phyloP scores from a whole-genome alignment of 768 basidiomycete genomes.

The Coprinopsis strossmayeri region DNA sequence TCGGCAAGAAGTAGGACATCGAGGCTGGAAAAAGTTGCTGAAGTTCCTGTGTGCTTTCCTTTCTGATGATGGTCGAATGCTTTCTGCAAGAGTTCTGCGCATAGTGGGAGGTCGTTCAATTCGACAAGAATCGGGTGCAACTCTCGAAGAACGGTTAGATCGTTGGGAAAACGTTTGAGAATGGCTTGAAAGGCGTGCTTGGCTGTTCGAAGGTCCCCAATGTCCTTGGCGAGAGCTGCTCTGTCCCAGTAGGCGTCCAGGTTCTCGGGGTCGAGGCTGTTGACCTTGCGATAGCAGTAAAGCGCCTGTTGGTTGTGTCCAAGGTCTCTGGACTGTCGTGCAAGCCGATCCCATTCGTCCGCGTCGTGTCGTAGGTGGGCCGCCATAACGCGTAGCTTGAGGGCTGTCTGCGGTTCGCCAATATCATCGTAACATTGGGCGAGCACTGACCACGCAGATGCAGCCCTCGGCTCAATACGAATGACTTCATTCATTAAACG shows the following conservation, averaged over 20 bases:
- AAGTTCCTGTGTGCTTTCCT: slow-evolving; percentile 24
- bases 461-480: slow-evolving; percentile 83
- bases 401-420: slow-evolving; percentile 58
- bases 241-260: slow-evolving; percentile 88
- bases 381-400: slow-evolving; percentile 84
- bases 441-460: slow-evolving; percentile 81
- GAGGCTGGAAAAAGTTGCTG: slow-evolving; percentile 49
- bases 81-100: slow-evolving; percentile 59
- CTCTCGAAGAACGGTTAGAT: slow-evolving; percentile 73
- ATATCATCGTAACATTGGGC: slow-evolving; percentile 78
- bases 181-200: slow-evolving; percentile 62
- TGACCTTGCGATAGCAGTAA: slow-evolving; percentile 86
- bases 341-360: slow-evolving; percentile 85
- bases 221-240: slow-evolving; percentile 71
- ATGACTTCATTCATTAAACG: slow-evolving; percentile 88
- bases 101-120: slow-evolving; percentile 57
- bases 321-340: slow-evolving; percentile 63
- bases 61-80: slow-evolving; percentile 67
- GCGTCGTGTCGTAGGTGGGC: slow-evolving; percentile 81
- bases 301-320: slow-evolving; percentile 81
- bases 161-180: slow-evolving; percentile 70
- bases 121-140: slow-evolving; percentile 74
- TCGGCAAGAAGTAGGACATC: slow-evolving; percentile 85
- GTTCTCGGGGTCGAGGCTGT: slow-evolving; percentile 73
- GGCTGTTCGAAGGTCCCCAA: slow-evolving; percentile 63